phyloP scores from a whole-genome alignment of 768 basidiomycete genomes.

The Wakefieldia striispora region DNA sequence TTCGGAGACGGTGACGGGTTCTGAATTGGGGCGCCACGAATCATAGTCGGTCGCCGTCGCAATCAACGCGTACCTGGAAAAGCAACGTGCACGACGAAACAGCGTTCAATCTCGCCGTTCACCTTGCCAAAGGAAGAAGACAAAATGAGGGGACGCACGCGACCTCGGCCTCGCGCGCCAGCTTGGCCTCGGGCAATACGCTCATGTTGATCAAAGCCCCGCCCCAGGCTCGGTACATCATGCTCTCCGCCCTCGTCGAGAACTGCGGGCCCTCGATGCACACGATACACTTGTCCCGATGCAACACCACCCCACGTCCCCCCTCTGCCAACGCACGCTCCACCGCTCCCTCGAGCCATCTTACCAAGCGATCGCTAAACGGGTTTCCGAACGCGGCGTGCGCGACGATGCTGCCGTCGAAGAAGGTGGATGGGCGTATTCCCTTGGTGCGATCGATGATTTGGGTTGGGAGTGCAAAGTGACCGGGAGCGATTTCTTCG shows the following conservation, averaged over 20 bases:
- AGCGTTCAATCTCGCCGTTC: not conserved
- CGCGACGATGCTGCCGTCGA: slow-evolving; percentile 80
- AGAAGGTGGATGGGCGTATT: slow-evolving; percentile 84
- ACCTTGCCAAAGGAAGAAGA: not conserved
- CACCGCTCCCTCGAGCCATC: slow-evolving; percentile 67
- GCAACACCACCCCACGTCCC: slow-evolving; percentile 63
- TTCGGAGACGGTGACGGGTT: slow-evolving; percentile 85
- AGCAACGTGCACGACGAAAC: too few relatives aligned
- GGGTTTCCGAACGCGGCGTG: slow-evolving; percentile 96
- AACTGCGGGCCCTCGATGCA: slow-evolving; percentile 99
- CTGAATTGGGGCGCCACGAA: slow-evolving; percentile 82
- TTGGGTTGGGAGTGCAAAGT: slow-evolving; percentile 84
- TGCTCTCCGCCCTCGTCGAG: slow-evolving; percentile 94
- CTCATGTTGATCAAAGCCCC: slow-evolving; percentile 98
- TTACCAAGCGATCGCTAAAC: slow-evolving; percentile 62
- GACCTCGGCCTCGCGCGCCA: slow-evolving; percentile 93
- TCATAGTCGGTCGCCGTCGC: slow-evolving; percentile 95
- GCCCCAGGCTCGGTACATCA: slow-evolving; percentile 92
- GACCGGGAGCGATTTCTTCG: slow-evolving; percentile 89
- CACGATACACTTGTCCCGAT: slow-evolving; percentile 81
- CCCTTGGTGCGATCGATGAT: slow-evolving; percentile 98
- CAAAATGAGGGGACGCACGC: slow-evolving; percentile 44
- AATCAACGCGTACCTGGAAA: slow-evolving; percentile 80
- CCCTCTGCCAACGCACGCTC: slow-evolving; percentile 57
- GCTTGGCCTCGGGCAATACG: slow-evolving; percentile 93